A percentile compares a stretch with the other conserved stretches of the same genome.
Conservation (phyloP, 2,329 filamentous ascomycete species). For the Aspergillus aculeatinus region DNA sequence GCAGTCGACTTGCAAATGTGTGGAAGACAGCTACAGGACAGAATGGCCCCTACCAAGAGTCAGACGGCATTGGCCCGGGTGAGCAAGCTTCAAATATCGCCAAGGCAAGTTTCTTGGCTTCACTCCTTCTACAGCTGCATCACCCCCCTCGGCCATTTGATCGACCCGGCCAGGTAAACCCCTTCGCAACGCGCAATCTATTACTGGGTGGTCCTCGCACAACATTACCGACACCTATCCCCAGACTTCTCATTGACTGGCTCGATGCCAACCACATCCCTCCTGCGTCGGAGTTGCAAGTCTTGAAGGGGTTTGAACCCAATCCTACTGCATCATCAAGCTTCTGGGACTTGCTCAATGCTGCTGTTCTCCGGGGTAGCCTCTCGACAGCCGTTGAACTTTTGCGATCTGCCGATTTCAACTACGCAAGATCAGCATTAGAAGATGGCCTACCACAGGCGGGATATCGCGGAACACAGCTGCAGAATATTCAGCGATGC, state of each 20-base stretch:
- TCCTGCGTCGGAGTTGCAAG: constrained; percentile 65
- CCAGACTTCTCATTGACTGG: constrained; percentile 81
- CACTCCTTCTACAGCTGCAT: constrained; percentile 74
- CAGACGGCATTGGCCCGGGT: constrained; percentile 65
- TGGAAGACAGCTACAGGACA: constrained; percentile 37
- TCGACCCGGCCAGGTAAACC: constrained; percentile 23
- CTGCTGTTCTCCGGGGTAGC: constrained; percentile 71
- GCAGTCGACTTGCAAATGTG: constrained; percentile 34
- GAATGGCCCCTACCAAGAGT: constrained; percentile 43
- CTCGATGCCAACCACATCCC: constrained; percentile 72
- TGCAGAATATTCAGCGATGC: constrained; percentile 75
- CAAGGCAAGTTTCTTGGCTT: constrained; percentile 77
- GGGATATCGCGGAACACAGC: constrained; percentile 71
- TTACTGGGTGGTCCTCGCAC: constrained; percentile 28
- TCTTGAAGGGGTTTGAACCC: constrained; percentile 63
- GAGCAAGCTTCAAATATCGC: constrained; percentile 62
- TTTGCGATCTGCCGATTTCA: constrained; percentile 74
- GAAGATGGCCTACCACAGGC: constrained; percentile 63
- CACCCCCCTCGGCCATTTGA: constrained; percentile 57
- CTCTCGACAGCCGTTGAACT: constrained; percentile 66
- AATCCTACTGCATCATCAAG: constrained; percentile 73
- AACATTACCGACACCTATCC: constrained; percentile 53
- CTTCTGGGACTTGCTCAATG: constrained; percentile 85
- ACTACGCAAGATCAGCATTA: constrained; percentile 64
- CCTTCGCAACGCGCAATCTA: constrained; percentile 31